Base-by-base conservation (phyloP, 495 filamentous ascomycete genomes). In the Melanomma pulvis-pyrius region DNA sequence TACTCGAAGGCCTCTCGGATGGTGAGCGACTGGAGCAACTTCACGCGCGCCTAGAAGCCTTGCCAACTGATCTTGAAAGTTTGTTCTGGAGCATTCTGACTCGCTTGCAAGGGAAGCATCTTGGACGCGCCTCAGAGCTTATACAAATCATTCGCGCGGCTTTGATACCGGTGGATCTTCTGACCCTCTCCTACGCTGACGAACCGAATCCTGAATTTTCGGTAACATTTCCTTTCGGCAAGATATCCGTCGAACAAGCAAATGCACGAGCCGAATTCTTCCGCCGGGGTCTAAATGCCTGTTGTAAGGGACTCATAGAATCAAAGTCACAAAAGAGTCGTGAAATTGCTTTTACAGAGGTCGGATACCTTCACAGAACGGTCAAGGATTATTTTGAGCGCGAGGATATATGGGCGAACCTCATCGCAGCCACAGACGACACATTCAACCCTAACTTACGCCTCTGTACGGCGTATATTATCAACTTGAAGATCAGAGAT, bases 1-100 rank as follows among this genome's bases (percentile, higher is more conserved):
- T 71, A 1, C 59, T 67, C 0, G 58, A 62, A 25, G 68, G 68
- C 0, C 28, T 67, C 0, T 0, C 32, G 8, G 36, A 67, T 46
- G 63, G 44, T 11, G 68, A 71, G 12, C 24, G 50, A 2, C 8
- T 71, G 2, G 1, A 2, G 1, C 52, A 67, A 12, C 53, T 71
- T 7, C 55, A 49, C n/a, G 15, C n/a, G 4, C 56, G 68, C 0
- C 63, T 71, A 2, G 21, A 58, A 15, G 22, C n/a, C 11, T 6
- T 67, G 12, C 68, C 68, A 2, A 6, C 29, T 1, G 63, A 71
- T 24, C 51, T 71, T 0, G 63, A 71, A 29, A 54, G 17, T 28
- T 36, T 71, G 8, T 71, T 60, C 25, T 46, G 50, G 59, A 51
- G 51, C 3, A 61, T 66, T 0, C 62, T 70, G 1, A 52, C 49